phyloP scores from a whole-genome alignment of 441 rosid species.

The Bocquillonia castaneifolia region DNA sequence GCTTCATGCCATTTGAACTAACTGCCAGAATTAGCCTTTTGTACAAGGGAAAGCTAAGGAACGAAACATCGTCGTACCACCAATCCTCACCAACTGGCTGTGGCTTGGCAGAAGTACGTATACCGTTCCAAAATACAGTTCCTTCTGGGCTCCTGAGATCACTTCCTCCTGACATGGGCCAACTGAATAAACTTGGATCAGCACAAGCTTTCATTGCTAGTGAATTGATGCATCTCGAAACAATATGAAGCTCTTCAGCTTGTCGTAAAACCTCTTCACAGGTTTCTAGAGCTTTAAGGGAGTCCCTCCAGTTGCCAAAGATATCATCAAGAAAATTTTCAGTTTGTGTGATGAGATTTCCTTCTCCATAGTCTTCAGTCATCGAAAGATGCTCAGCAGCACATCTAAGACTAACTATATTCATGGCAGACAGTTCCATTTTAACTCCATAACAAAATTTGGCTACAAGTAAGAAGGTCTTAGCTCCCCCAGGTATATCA shows the following conservation, averaged over 20 bases:
- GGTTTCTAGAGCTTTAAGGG: slow-evolving; percentile 66
- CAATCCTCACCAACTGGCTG: slow-evolving; percentile 51
- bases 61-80: slow-evolving; percentile 86
- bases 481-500: slow-evolving; percentile 75
- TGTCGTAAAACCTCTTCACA: slow-evolving; percentile 54
- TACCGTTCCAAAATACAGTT: slow-evolving; percentile 66
- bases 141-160: slow-evolving; percentile 33
- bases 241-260: slow-evolving; percentile 77
- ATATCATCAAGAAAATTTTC: slow-evolving; percentile 65
- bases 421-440: slow-evolving; percentile 57
- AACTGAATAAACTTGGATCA: slow-evolving; percentile 59
- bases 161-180: slow-evolving; percentile 52
- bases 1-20: slow-evolving; percentile 51
- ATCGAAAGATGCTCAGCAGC: slow-evolving; percentile 82
- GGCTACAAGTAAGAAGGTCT: slow-evolving; percentile 64
- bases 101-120: slow-evolving; percentile 41
- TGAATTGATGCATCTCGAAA: slow-evolving; percentile 73
- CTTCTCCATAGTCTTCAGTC: slow-evolving; percentile 66
- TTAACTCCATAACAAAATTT: slow-evolving; percentile 81
- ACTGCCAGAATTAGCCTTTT: slow-evolving; percentile 61
- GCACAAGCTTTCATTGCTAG: slow-evolving; percentile 74
- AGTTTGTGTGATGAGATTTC: slow-evolving; percentile 62
- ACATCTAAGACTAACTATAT: slow-evolving; percentile 65
- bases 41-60: slow-evolving; percentile 46
- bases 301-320: slow-evolving; percentile 60